A percentile compares a stretch with the other conserved stretches of the same genome.
phyloP scores from a whole-genome alignment of 2,329 filamentous ascomycete species.

The Tolypocladium tundrense region DNA sequence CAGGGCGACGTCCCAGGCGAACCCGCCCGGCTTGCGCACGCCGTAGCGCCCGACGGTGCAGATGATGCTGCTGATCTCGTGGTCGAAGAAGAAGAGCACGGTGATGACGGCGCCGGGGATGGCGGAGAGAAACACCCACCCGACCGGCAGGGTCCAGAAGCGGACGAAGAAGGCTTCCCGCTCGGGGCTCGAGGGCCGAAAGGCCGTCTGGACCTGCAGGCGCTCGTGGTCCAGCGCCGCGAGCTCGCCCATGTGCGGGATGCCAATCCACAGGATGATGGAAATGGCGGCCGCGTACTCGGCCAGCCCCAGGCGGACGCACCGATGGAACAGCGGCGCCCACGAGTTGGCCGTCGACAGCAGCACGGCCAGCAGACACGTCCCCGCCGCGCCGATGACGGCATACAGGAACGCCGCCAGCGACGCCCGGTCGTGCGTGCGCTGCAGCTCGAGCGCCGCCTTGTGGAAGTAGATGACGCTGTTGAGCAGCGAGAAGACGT shows the following conservation, averaged over 20 bases:
- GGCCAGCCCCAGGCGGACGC: constrained; percentile 48
- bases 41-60: constrained; percentile 49
- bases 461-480: constrained; percentile 62
- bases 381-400: constrained; percentile 52
- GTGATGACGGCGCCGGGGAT: constrained; percentile 55
- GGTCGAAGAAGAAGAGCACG: constrained; percentile 59
- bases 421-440: constrained; percentile 44
- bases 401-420: constrained; percentile 56
- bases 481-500: constrained; percentile 57
- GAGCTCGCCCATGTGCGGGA: constrained; percentile 52
- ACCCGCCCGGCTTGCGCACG: constrained; percentile 49
- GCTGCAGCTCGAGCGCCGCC: constrained; percentile 52
- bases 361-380: constrained; percentile 51
- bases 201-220: constrained; percentile 43
- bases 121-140: constrained; percentile 51
- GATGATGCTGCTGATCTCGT: constrained; percentile 60
- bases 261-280: constrained; percentile 54
- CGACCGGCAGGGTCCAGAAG: constrained; percentile 51
- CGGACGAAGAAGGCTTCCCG: constrained; percentile 47
- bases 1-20: constrained; percentile 54
- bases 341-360: constrained; percentile 52
- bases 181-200: constrained; percentile 45
- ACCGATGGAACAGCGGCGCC: constrained; percentile 51
- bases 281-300: constrained; percentile 59
- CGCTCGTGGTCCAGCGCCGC: constrained; percentile 46